Evolutionary conservation across 2,329 filamentous ascomycete genomes (phyloP), one percentile per base, ranked within the genome.

Genomic region (Fusarium circinatum): DNA sequence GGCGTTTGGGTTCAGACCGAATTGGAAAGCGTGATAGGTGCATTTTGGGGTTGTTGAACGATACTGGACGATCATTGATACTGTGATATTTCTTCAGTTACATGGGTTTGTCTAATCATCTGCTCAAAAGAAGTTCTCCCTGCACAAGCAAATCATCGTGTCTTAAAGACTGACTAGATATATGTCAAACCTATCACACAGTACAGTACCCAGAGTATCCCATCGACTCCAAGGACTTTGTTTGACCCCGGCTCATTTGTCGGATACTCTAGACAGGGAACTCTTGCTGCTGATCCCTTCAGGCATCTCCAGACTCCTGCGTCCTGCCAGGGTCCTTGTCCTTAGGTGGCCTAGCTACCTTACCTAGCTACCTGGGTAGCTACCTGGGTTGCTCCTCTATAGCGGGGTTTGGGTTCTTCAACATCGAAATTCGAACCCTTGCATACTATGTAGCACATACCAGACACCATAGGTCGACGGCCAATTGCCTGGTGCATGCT

Each of bases 251-350:
- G 52, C 52, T 44, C 28, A 55, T 68, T 44, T 44, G 49, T 62
- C 60, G 70, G 56, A 38, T 57, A 48, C 49, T 63, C 60, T 60
- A 62, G 65, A 54, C 52, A 56, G 48, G 71, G 68, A 63, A 62
- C 28, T 65, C 44, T 38, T 75, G 63, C 26, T 72, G 48, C 59
- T 69, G 68, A 74, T 74, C 71, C 57, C 57, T 74, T 38, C 42
- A 72, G 62, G 42, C 62, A 56, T 65, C 68, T 54, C 45, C 45
- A 48, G 26, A 48, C 45, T 48, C 41, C 59, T 42, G 39, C 60
- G 26, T 48, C 41, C 59, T 42, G 44, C 60, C 48, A 60, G 67
- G 62, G 30, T 32, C 70, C 65, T 59, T 73, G 54, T 41, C 39
- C 48, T 41, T 41, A 41, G 20, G 30, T 74, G 32, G 32, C 32